Base-by-base conservation (phyloP, 148 eudicot genomes). In the Tetragonia tetragonoides region DNA sequence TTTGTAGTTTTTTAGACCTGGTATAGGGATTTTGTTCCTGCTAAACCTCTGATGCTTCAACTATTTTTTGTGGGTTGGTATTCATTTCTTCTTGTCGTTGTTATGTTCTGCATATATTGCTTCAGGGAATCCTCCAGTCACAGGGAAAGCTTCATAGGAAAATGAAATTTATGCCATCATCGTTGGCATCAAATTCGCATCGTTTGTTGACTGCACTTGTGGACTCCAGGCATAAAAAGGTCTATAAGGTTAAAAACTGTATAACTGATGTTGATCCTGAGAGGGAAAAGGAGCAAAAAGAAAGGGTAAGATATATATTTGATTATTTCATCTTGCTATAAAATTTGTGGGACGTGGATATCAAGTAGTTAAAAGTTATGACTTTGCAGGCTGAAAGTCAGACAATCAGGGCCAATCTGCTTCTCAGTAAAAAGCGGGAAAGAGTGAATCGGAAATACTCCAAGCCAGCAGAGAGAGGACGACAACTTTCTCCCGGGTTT, bases 91-190 rank as follows among this genome's bases (percentile, higher is more conserved):
- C 12, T 5, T 62, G 37, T 46, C 37, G 34, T n/a, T 59, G 46
- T 9, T 77, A 61, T 57, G 62, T 77, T 16, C 66, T 56, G 61
- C 75, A 64, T 70, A n/a, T 59, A 41, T 76, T 71, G 75, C 38
- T 78, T 66, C 86, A 96, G 99, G 97, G 99, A 59, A 93, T 95
- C 56, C 90, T 91, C 70, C 97, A 93, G 85, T 93, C 99, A 68
- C 99, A 95, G 84, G 99, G 99, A 70, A 87, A 90, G 83, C 79
- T 96, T 60, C 77, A 85, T 37, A 90, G 78, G 66, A 96, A 96
- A 81, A 93, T 96, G 99, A 88, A 91, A 80, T 96, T 96, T 76
- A 96, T 93, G 99, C 99, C 99, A 40, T 93, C 99, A 49, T 96
- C 99, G 15, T 79, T 96, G 83, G 68, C 93, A 70, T 96, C 99